These are phyloP conservation scores for Talinum fruticosum DNA, from an alignment of 148 eudicot genomes.

Conservation along the genomic window DNA sequence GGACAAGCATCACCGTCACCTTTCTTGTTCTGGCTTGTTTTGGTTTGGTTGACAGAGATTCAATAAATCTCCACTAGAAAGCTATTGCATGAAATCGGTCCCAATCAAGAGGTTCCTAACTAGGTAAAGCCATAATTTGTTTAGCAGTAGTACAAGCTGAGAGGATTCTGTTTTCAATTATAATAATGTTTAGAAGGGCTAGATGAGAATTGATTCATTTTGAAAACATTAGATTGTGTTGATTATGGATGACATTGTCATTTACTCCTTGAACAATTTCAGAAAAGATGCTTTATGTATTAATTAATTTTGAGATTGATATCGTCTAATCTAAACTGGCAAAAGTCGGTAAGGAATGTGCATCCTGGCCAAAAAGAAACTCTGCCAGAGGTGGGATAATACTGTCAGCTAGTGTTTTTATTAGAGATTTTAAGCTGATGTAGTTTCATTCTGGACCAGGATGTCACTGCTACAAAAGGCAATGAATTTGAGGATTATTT, in stretches of 20 bases:
- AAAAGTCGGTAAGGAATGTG: background rate
- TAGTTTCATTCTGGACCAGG: constrained; percentile 37
- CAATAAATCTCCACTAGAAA: background rate
- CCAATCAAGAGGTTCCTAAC: background rate
- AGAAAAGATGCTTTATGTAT: background rate
- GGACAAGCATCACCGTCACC: background rate
- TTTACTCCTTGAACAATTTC: background rate
- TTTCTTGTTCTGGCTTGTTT: background rate
- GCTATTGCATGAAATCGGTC: background rate
- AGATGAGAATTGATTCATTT: background rate
- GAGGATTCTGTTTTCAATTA: background rate
- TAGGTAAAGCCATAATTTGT: background rate
- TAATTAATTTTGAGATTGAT: constrained; percentile 7
- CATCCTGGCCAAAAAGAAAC: background rate
- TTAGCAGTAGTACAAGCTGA: background rate
- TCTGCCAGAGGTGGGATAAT: background rate
- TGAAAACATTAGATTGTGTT: background rate
- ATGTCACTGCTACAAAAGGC: constrained; percentile 93
- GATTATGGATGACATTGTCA: background rate
- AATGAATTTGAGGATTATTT: constrained; percentile 90
- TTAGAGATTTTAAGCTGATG: constrained; percentile 8
- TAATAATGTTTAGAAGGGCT: background rate
- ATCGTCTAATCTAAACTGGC: background rate
- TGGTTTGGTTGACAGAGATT: constrained; percentile 6
- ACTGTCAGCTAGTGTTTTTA: background rate